phyloP scores from a whole-genome alignment of 2,329 filamentous ascomycete genomes.

The Penicillium fuscoglaucum region DNA sequence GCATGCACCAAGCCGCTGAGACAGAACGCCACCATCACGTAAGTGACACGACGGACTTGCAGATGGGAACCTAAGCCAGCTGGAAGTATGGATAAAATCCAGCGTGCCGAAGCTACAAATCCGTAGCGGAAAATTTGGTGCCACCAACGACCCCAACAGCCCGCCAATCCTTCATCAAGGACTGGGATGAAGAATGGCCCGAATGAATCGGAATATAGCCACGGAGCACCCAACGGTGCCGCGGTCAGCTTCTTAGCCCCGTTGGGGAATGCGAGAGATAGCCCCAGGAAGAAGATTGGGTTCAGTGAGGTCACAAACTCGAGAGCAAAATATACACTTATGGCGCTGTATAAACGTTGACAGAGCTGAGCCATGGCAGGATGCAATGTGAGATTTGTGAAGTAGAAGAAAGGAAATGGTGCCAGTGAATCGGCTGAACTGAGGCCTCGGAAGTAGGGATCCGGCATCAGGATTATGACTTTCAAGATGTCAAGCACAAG shows the following conservation, averaged over 20 bases:
- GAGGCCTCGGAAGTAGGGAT: conserved; percentile 72
- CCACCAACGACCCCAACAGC: conserved; percentile 86
- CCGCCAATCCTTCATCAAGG: conserved; percentile 67
- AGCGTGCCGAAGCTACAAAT: conserved; percentile 42
- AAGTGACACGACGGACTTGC: conserved; percentile 24
- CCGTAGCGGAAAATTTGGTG: conserved; percentile 83
- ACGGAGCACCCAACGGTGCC: conserved; percentile 60
- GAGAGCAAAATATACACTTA: conserved; percentile 62
- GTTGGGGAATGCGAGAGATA: conserved; percentile 50
- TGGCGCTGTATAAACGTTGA: conserved; percentile 58
- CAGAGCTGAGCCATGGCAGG: conserved; percentile 53
- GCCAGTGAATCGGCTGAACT: conserved; percentile 50
- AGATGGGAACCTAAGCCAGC: conserved; percentile 19
- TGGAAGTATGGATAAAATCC: conserved; percentile 31
- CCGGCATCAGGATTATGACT: conserved; percentile 63
- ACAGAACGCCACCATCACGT: conserved; percentile 34
- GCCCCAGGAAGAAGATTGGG: conserved; percentile 60
- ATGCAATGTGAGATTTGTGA: conserved; percentile 40
- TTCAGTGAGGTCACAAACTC: conserved; percentile 60
- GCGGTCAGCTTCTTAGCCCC: conserved; percentile 59
- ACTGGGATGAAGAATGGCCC: conserved; percentile 47
- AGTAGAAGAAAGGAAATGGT: conserved; percentile 47
- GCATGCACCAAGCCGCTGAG: conserved; percentile 60
- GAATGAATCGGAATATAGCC: conserved; percentile 63
- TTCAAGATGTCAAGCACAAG: conserved; percentile 70